A percentile compares a stretch with the other conserved stretches of the same genome.
Conservation (phyloP, 495 filamentous ascomycete genomes). For the Talaromyces liani region DNA sequence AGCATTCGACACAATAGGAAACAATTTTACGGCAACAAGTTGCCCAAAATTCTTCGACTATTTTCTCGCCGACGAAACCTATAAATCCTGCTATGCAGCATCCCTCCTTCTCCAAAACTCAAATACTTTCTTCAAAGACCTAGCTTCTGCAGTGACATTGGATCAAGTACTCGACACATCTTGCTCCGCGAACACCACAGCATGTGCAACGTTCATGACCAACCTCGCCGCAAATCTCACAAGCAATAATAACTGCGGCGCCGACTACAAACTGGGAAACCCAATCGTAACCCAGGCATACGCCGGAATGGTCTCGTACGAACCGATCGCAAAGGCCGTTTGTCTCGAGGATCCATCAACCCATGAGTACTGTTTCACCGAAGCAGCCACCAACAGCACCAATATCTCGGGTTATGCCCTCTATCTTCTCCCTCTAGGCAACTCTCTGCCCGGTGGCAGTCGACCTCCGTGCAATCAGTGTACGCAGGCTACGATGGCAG, state of each 20-base stretch:
- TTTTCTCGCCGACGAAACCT: conserved; percentile 56
- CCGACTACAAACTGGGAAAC: conserved; percentile 59
- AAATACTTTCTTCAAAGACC: conserved; percentile 68
- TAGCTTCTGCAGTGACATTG: conserved; percentile 55
- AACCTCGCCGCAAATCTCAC: conserved; percentile 52
- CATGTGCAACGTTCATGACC: conserved; percentile 54
- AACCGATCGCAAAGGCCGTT: conserved; percentile 66
- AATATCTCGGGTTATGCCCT: conserved; percentile 63
- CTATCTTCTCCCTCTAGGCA: conserved; percentile 79
- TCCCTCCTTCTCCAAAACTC: conserved; percentile 68
- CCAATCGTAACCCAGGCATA: conserved; percentile 68
- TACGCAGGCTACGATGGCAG: conserved; percentile 58
- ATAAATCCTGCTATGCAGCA: conserved; percentile 63
- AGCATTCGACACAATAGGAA: conserved; percentile 64
- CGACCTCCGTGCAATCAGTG: conserved; percentile 65
- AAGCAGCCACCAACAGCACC: conserved; percentile 68
- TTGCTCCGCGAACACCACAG: conserved; percentile 53
- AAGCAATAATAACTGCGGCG: conserved; percentile 52
- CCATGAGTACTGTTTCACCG: conserved; percentile 59
- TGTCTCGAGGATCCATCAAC: conserved; percentile 55
- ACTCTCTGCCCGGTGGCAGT: conserved; percentile 51
- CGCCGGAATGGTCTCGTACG: conserved; percentile 62
- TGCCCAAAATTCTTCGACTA: conserved; percentile 63
- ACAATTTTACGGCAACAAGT: conserved; percentile 55
- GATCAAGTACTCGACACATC: conserved; percentile 64